Percentiles rank a stretch among this genome's conserved stretches.
These are phyloP conservation scores for Clarireedia monteithiana DNA, from an alignment of 2,329 filamentous ascomycete genomes.

Conservation along the genomic window DNA sequence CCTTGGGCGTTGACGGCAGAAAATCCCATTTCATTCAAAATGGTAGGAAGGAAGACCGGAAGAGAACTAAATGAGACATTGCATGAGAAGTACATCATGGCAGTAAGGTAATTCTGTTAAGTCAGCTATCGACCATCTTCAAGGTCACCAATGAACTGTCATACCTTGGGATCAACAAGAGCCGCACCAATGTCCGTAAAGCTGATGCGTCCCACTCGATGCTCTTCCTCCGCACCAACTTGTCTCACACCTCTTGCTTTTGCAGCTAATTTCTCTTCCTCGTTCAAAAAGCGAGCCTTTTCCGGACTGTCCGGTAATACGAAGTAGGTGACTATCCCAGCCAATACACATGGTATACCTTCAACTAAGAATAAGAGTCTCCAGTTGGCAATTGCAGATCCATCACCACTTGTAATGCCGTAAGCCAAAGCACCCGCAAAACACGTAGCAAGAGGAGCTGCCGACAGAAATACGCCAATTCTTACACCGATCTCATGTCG, in stretches of 20 bases:
- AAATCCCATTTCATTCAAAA: slow-evolving; percentile 61
- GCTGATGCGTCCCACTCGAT: slow-evolving; percentile 39
- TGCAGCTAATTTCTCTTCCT: slow-evolving; percentile 42
- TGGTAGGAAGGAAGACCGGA: slow-evolving; percentile 57
- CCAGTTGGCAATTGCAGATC: slow-evolving; percentile 47
- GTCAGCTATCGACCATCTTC: background rate
- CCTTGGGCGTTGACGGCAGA: slow-evolving; percentile 60
- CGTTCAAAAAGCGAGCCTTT: slow-evolving; percentile 41
- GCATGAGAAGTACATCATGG: slow-evolving; percentile 50
- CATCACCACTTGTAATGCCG: slow-evolving; percentile 55
- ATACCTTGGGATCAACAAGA: slow-evolving; percentile 37
- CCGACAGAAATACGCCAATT: slow-evolving; percentile 60
- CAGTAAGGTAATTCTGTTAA: slow-evolving; percentile 20
- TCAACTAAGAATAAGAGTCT: slow-evolving; percentile 58
- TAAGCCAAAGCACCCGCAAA: slow-evolving; percentile 64
- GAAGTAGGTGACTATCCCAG: slow-evolving; percentile 47
- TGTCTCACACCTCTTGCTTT: slow-evolving; percentile 44
- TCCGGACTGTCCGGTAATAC: slow-evolving; percentile 44
- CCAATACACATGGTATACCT: slow-evolving; percentile 49
- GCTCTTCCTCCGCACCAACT: slow-evolving; percentile 39
- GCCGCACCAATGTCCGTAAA: slow-evolving; percentile 40
- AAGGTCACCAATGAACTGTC: background rate
- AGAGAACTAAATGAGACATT: slow-evolving; percentile 60
- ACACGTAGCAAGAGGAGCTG: slow-evolving; percentile 58
- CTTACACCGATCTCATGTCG: slow-evolving; percentile 59